Conservation (phyloP, 1,284 basidiomycete genomes). For the Sanghuangporus sanghuang region DNA sequence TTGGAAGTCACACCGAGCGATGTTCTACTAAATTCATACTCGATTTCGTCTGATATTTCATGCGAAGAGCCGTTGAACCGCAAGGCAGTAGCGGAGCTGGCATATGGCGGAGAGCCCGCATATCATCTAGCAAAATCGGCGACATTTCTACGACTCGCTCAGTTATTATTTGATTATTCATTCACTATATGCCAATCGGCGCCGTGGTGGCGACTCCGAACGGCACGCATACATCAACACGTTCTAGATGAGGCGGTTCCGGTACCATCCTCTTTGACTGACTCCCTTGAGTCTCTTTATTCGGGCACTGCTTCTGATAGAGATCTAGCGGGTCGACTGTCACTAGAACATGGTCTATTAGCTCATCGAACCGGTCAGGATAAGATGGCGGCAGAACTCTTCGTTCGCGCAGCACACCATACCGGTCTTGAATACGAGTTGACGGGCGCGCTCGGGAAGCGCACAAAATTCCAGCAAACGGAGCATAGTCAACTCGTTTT, state of each 20-base stretch:
- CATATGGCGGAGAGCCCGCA: constrained; percentile 88
- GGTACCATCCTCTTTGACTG: constrained; percentile 44
- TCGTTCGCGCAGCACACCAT: constrained; percentile 73
- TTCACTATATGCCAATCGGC: constrained; percentile 42
- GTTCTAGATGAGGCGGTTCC: constrained; percentile 84
- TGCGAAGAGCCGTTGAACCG: constrained; percentile 52
- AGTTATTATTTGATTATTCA: constrained; percentile 59
- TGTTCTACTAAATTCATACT: constrained; percentile 37
- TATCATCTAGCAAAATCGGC: constrained; percentile 84
- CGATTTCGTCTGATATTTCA: constrained; percentile 19
- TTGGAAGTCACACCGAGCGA: constrained; percentile 59
- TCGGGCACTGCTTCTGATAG: constrained; percentile 38
- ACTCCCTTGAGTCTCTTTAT: constrained; percentile 45
- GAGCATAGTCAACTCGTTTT: constrained; percentile 90
- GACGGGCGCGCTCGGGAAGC: constrained; percentile 89
- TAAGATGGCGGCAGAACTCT: constrained; percentile 73
- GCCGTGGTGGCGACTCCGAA: constrained; percentile 80
- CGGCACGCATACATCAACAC: constrained; percentile 72
- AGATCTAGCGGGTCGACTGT: constrained; percentile 66
- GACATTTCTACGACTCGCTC: constrained; percentile 72
- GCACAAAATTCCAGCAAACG: constrained; percentile 90
- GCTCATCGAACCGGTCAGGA: constrained; percentile 75
- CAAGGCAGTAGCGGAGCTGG: constrained; percentile 72
- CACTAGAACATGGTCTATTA: constrained; percentile 79
- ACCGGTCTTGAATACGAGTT: constrained; percentile 87